phyloP scores from a whole-genome alignment of 2,329 filamentous ascomycete genomes.

The Xylariales sp. region DNA sequence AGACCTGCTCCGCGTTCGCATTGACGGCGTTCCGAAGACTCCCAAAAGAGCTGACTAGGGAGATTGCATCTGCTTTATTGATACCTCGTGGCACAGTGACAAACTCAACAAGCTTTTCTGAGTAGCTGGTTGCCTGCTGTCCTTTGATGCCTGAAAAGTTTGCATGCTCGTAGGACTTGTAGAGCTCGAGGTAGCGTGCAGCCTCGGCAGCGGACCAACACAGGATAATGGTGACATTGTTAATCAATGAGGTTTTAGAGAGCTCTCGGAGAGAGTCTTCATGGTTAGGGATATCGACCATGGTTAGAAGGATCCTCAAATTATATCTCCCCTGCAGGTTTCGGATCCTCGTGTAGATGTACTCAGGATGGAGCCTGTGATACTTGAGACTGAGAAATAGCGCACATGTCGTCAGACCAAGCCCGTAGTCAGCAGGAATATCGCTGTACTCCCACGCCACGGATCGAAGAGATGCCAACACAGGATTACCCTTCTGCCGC shows the following conservation, averaged over 20 bases:
- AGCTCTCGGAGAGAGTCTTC: slow-evolving; percentile 86
- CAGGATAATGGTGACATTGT: slow-evolving; percentile 86
- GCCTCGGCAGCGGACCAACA: slow-evolving; percentile 95
- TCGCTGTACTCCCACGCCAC: slow-evolving; percentile 96
- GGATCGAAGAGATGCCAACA: slow-evolving; percentile 75
- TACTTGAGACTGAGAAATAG: slow-evolving; percentile 95
- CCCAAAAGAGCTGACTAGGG: slow-evolving; percentile 87
- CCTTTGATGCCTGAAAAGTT: slow-evolving; percentile 76
- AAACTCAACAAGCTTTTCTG: slow-evolving; percentile 86
- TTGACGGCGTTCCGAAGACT: slow-evolving; percentile 84
- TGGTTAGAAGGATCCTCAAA: slow-evolving; percentile 78
- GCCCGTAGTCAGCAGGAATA: slow-evolving; percentile 89
- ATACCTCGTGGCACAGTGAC: slow-evolving; percentile 84
- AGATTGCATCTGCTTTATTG: slow-evolving; percentile 92
- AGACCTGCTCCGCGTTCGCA: slow-evolving; percentile 79
- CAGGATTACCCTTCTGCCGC: slow-evolving; percentile 91
- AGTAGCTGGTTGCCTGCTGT: slow-evolving; percentile 77
- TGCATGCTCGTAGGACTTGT: slow-evolving; percentile 91
- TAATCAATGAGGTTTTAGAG: slow-evolving; percentile 86
- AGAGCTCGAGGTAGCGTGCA: slow-evolving; percentile 88
- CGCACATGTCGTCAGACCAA: slow-evolving; percentile 83
- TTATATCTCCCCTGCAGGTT: slow-evolving; percentile 81
- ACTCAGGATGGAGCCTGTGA: slow-evolving; percentile 94
- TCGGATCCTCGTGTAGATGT: slow-evolving; percentile 91
- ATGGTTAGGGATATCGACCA: slow-evolving; percentile 95